phyloP scores from a whole-genome alignment of 2,329 filamentous ascomycete species.

The Sporothrix mexicana region DNA sequence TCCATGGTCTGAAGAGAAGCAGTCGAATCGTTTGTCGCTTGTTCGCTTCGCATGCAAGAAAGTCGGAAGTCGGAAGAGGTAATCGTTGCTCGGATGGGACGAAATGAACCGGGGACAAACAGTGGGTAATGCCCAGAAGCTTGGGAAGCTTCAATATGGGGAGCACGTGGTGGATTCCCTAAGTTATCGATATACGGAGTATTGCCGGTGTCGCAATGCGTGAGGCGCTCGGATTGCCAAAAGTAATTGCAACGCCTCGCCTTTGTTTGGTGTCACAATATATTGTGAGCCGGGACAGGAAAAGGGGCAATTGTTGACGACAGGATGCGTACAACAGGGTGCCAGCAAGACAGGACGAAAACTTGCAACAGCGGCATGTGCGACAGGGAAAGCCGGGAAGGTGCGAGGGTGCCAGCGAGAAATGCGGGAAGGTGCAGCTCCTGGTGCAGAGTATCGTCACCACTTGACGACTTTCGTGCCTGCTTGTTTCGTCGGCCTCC shows the following conservation, averaged over 20 bases:
- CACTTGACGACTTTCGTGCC: constrained; percentile 1
- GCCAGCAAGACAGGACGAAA: constrained; percentile 1
- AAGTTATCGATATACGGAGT: background rate
- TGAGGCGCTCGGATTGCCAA: background rate
- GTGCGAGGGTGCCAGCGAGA: constrained; percentile 15
- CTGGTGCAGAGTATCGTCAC: constrained; percentile 22
- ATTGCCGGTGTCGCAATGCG: constrained; percentile 12
- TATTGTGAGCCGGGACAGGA: background rate
- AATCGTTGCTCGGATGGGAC: constrained; percentile 16
- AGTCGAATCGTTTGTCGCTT: background rate
- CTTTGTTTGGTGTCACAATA: background rate
- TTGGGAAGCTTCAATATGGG: background rate
- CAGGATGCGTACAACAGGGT: background rate
- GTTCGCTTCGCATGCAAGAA: background rate
- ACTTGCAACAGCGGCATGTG: background rate
- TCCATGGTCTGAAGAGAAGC: constrained; percentile 13
- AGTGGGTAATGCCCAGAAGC: constrained; percentile 3
- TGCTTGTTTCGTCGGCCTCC: constrained; percentile 25
- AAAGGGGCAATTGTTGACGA: constrained; percentile 12
- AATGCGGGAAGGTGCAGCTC: constrained; percentile 25
- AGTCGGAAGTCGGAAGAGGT: background rate
- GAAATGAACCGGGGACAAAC: constrained; percentile 7
- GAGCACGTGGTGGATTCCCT: background rate
- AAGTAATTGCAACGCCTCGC: background rate
- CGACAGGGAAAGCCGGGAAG: background rate